Percentiles rank a stretch among this genome's conserved stretches.
These are phyloP conservation scores for Trifolium repens DNA, from an alignment of 306 rosid genomes.

Conservation along the genomic window DNA sequence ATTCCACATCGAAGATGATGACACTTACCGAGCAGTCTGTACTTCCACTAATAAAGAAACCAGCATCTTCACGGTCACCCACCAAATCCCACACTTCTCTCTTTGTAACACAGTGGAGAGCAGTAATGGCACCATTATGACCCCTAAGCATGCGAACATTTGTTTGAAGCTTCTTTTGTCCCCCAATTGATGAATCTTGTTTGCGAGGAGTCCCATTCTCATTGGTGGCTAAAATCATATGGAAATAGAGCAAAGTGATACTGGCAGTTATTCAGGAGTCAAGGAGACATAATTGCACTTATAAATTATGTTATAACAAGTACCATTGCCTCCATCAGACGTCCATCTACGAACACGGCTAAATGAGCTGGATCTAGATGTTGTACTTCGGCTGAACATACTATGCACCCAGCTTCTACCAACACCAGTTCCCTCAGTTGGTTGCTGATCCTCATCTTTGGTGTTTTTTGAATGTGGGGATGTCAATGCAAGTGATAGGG, in stretches of 20 bases:
- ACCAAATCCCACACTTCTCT: conserved; percentile 99
- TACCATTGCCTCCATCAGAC: conserved; percentile 75
- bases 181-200: conserved; percentile 70
- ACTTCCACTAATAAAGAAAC: conserved; percentile 97
- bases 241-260: conserved; percentile 26
- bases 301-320: conserved; percentile 33
- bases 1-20: conserved; percentile 37
- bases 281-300: conserved; percentile 18
- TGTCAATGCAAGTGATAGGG: conserved; percentile 66
- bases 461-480: conserved; percentile 83
- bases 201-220: conserved; percentile 81
- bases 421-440: conserved; percentile 84
- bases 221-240: conserved; percentile 51
- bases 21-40: conserved; percentile 84
- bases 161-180: conserved; percentile 93
- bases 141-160: conserved; percentile 95
- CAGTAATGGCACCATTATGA: conserved; percentile 89
- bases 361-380: conserved; percentile 79
- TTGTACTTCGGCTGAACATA: conserved; percentile 86
- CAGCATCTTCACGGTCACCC: conserved; percentile 99
- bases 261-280: conserved; percentile 26
- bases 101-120: conserved; percentile 96
- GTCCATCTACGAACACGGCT: conserved; percentile 89
- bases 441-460: conserved; percentile 81
- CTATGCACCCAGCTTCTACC: conserved; percentile 99